Conservation (phyloP, 345 rosid genomes). For the Euphorbia peplus region DNA sequence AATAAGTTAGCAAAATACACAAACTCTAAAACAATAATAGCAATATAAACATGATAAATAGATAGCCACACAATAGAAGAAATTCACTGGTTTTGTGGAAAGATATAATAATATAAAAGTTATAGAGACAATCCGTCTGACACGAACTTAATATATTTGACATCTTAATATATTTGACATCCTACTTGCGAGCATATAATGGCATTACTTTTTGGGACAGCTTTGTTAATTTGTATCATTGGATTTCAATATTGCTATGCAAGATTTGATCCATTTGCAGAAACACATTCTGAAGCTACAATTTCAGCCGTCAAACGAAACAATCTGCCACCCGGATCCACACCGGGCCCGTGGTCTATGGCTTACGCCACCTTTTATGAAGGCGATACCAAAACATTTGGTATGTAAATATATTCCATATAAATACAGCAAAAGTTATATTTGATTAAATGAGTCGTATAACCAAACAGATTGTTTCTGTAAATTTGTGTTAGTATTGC, state of each 20-base stretch:
- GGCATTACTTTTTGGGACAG: background rate
- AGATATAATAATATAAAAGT: background rate
- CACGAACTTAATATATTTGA: no score
- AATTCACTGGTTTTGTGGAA: background rate
- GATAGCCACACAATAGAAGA: background rate
- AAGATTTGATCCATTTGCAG: background rate
- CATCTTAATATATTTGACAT: no score
- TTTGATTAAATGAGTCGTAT: no score
- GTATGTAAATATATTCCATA: conserved; percentile 22
- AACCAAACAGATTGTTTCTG: no score
- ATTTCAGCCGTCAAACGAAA: background rate
- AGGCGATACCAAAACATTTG: conserved; percentile 39
- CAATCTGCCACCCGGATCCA: conserved; percentile 25
- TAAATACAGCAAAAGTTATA: background rate
- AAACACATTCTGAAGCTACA: background rate
- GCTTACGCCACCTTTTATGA: conserved; percentile 56
- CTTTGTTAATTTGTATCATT: conserved; percentile 14
- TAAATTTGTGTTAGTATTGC: background rate
- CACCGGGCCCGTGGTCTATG: conserved; percentile 38
- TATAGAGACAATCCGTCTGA: background rate
- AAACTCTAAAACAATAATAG: background rate
- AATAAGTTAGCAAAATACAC: no score
- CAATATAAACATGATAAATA: background rate
- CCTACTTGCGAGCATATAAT: background rate
- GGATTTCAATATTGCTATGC: conserved; percentile 18